Conservation (phyloP, 1,284 basidiomycete species). For the Pascua sp. region DNA sequence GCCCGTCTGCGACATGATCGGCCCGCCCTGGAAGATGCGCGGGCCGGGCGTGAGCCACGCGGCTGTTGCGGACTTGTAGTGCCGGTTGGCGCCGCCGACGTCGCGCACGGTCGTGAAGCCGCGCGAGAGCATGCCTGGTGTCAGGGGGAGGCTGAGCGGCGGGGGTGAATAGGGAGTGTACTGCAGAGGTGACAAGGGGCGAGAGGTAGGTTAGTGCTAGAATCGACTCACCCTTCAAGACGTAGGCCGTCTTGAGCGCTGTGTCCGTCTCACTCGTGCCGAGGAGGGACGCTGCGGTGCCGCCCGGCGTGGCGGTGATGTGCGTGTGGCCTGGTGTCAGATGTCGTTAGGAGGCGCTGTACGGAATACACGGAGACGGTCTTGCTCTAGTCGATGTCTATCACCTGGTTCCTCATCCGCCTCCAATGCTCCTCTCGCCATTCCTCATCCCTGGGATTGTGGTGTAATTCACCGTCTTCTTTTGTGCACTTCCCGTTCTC, state of each 20-base stretch:
- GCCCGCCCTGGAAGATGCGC: constrained; percentile 53
- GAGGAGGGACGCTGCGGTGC: constrained; percentile 18
- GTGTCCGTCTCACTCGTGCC: constrained; percentile 41
- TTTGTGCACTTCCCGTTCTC: no score
- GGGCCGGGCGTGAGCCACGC: constrained; percentile 54
- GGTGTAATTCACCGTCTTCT: no score
- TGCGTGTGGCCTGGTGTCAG: constrained; percentile 53
- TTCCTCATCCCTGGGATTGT: no score
- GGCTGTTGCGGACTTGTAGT: constrained; percentile 50
- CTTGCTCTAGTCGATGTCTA: no score
- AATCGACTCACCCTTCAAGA: constrained; percentile 26
- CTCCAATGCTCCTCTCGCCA: no score
- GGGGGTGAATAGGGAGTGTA: no score
- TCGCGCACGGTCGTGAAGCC: constrained; percentile 58
- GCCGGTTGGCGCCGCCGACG: constrained; percentile 54
- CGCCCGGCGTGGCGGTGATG: constrained; percentile 51
- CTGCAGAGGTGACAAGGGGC: no score
- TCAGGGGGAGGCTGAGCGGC: no score
- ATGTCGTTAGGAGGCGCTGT: not conserved
- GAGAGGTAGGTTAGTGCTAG: no score
- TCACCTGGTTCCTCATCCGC: no score
- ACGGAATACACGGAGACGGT: no score
- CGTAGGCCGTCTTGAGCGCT: constrained; percentile 50
- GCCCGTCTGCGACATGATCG: constrained; percentile 54
- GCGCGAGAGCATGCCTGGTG: constrained; percentile 50